These are phyloP conservation scores for Dendrobium officinale DNA, from an alignment of 106 monocot species.

Conservation along the genomic window DNA sequence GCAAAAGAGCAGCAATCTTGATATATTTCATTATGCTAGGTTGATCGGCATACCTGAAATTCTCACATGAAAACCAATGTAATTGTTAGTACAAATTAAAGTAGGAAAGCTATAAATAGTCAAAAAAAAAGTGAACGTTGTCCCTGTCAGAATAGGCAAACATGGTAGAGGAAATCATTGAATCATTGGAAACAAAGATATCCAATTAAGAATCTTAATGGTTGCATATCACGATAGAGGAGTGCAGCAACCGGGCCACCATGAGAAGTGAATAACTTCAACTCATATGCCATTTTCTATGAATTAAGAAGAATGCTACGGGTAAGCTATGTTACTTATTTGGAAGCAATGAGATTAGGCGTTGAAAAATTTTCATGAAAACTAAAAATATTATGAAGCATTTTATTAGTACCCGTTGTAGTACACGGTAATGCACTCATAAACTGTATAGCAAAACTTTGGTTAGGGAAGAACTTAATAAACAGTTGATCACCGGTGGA, in stretches of 20 bases:
- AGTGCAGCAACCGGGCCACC: neutral
- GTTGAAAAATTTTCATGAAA: neutral
- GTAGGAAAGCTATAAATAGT: neutral
- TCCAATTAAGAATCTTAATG: neutral
- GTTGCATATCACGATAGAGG: neutral
- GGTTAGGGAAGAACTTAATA: neutral
- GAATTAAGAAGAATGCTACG: neutral
- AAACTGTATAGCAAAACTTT: neutral
- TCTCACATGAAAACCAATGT: neutral
- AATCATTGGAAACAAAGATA: neutral
- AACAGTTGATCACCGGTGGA: no score
- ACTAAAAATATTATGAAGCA: neutral
- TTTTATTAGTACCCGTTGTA: neutral
- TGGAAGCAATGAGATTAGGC: neutral
- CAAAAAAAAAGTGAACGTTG: neutral
- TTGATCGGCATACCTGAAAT: slow-evolving; percentile 41
- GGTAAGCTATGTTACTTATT: neutral
- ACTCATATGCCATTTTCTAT: neutral
- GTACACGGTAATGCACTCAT: neutral
- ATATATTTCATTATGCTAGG: slow-evolving; percentile 54
- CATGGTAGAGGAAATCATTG: neutral
- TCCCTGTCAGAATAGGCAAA: neutral
- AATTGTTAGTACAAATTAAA: neutral
- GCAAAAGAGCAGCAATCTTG: slow-evolving; percentile 58
- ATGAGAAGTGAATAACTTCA: neutral